phyloP scores from a whole-genome alignment of 768 basidiomycete species.

The Glaciozyma martinii region DNA sequence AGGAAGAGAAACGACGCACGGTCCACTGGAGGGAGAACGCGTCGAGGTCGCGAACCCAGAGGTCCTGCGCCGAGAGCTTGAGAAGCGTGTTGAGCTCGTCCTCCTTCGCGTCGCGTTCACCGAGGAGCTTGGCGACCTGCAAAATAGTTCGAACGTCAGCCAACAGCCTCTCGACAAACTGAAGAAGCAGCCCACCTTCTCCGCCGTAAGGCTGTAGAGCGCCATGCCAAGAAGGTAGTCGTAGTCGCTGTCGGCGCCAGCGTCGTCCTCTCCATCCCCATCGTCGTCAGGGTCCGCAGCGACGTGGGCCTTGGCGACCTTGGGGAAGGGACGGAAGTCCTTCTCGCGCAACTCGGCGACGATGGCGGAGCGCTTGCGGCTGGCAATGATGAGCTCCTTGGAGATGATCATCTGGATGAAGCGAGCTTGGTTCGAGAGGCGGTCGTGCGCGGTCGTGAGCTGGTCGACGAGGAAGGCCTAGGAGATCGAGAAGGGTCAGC shows the following conservation, averaged over 20 bases:
- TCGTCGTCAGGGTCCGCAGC: conserved; percentile 55
- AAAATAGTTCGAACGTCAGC: background rate
- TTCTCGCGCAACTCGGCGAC: conserved; percentile 70
- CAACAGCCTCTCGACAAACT: background rate
- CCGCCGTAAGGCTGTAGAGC: conserved; percentile 87
- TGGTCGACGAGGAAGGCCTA: conserved; percentile 80
- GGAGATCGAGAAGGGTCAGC: background rate
- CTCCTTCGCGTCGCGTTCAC: conserved; percentile 75
- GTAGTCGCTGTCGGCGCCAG: conserved; percentile 55
- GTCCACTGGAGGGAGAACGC: conserved; percentile 74
- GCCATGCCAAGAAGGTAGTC: conserved; percentile 94
- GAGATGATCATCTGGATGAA: conserved; percentile 95
- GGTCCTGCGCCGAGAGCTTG: conserved; percentile 62
- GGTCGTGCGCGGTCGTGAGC: conserved; percentile 69
- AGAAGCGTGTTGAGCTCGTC: conserved; percentile 66
- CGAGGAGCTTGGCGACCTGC: conserved; percentile 73
- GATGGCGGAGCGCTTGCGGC: conserved; percentile 80
- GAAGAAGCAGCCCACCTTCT: conserved; percentile 53
- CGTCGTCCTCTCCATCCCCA: conserved; percentile 47
- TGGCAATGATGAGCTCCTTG: conserved; percentile 68
- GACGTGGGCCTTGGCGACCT: conserved; percentile 57
- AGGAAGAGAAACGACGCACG: conserved; percentile 37
- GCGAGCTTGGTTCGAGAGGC: conserved; percentile 84
- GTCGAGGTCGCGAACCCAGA: conserved; percentile 89
- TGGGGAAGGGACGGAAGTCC: conserved; percentile 88